Percentiles rank a stretch among this genome's conserved stretches.
phyloP scores from a whole-genome alignment of 768 basidiomycete species.

The Sporobolomyces roseus region DNA sequence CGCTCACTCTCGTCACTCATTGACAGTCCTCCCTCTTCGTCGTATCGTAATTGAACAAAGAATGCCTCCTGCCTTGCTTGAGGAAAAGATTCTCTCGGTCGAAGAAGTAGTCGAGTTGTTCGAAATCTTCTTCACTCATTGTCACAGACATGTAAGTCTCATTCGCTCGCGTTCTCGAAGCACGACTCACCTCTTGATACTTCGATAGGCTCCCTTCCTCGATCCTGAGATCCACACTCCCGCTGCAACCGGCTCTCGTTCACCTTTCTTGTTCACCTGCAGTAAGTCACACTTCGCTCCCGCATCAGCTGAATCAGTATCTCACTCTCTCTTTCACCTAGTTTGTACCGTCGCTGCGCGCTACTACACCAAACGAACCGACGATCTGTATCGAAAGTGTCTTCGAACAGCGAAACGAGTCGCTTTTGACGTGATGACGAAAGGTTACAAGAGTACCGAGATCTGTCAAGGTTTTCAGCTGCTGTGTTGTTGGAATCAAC shows the following conservation, averaged over 20 bases:
- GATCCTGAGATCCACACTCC: constrained; percentile 90
- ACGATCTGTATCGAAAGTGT: constrained; percentile 67
- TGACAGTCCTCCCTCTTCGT: constrained; percentile 42
- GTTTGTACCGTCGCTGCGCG: constrained; percentile 93
- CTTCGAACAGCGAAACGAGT: constrained; percentile 57
- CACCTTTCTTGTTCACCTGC: constrained; percentile 90
- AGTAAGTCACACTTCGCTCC: constrained; percentile 59
- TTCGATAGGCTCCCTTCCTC: constrained; percentile 60
- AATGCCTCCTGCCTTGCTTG: constrained; percentile 41
- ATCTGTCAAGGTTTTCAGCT: constrained; percentile 73
- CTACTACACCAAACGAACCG: constrained; percentile 76
- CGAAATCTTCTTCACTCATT: constrained; percentile 58
- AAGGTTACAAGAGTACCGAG: constrained; percentile 68
- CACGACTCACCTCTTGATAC: too few species aligned
- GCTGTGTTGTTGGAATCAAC: constrained; percentile 82
- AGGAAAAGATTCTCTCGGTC: constrained; percentile 41
- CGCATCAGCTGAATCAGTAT: too few species aligned
- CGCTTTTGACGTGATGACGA: constrained; percentile 58
- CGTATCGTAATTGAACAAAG: constrained; percentile 44
- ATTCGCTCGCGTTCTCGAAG: neutral
- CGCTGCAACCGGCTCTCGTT: constrained; percentile 84
- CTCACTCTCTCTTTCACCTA: constrained; percentile 46
- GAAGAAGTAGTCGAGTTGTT: constrained; percentile 87
- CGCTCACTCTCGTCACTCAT: neutral
- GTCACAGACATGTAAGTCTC: constrained; percentile 27